phyloP scores from a whole-genome alignment of 75 land plant species.

The Larix kaempferi region DNA sequence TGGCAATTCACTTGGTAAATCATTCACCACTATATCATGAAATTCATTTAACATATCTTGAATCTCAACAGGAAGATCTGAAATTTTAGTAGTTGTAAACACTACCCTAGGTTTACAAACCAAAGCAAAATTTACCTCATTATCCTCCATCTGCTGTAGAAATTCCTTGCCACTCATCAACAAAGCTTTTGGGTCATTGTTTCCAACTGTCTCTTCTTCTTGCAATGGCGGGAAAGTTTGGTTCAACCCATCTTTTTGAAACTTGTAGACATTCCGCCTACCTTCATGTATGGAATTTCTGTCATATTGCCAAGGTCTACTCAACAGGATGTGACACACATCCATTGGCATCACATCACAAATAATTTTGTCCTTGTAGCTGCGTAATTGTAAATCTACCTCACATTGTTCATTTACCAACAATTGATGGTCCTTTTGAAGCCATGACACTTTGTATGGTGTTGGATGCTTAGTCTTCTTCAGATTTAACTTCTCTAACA shows the following conservation, averaged over 20 bases:
- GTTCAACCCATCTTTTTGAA: background rate
- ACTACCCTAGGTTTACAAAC: no score
- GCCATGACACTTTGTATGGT: background rate
- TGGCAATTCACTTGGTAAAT: background rate
- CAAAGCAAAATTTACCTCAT: no score
- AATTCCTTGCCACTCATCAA: no score
- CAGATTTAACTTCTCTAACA: background rate
- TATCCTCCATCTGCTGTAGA: no score
- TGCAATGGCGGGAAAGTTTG: background rate
- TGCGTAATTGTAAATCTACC: no score
- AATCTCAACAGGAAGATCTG: no score
- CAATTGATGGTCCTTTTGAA: no score
- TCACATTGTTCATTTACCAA: no score
- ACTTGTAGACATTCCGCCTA: background rate
- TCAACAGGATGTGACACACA: background rate
- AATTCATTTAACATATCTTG: no score
- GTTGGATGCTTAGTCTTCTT: background rate
- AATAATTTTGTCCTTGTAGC: background rate
- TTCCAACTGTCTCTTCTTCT: background rate
- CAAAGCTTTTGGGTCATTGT: no score
- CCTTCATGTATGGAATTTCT: background rate
- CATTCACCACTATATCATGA: background rate
- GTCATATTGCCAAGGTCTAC: background rate
- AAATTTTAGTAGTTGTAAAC: no score
- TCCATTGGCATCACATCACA: background rate